A percentile compares a stretch with the other conserved stretches of the same genome.
phyloP scores from a whole-genome alignment of 305 asterid genomes.

The Coffea humblotiana region DNA sequence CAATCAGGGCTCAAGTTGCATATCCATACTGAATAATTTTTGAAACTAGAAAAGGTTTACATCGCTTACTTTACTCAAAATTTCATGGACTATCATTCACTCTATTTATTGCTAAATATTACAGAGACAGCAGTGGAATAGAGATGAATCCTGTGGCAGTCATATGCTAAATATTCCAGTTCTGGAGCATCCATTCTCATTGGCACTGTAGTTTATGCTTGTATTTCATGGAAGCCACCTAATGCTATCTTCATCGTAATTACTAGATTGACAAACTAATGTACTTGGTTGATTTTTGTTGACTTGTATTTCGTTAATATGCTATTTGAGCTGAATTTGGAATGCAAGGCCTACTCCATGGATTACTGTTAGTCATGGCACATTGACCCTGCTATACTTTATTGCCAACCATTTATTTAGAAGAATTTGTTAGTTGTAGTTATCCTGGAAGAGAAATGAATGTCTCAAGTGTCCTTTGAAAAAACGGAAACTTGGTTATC shows the following conservation, averaged over 20 bases:
- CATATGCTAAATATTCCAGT: background rate
- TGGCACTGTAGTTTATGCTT: background rate
- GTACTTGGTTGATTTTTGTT: background rate
- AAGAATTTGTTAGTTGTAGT: background rate
- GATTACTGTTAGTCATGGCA: background rate
- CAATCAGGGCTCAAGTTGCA: background rate
- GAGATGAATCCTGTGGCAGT: background rate
- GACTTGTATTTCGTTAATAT: background rate
- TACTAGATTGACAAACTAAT: background rate
- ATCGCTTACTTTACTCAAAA: background rate
- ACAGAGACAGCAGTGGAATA: background rate
- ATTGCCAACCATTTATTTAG: background rate
- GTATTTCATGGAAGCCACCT: background rate
- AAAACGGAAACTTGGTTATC: background rate
- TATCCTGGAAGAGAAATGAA: background rate
- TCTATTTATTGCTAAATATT: background rate
- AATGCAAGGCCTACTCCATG: background rate
- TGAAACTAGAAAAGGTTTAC: background rate
- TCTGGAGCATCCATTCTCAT: background rate
- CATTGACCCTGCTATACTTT: background rate
- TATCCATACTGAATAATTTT: background rate
- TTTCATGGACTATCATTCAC: background rate
- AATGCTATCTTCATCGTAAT: background rate
- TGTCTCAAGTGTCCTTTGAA: background rate
- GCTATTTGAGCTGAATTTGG: background rate